phyloP scores from a whole-genome alignment of 208 protist genomes.

The Leishmania aethiopica region DNA sequence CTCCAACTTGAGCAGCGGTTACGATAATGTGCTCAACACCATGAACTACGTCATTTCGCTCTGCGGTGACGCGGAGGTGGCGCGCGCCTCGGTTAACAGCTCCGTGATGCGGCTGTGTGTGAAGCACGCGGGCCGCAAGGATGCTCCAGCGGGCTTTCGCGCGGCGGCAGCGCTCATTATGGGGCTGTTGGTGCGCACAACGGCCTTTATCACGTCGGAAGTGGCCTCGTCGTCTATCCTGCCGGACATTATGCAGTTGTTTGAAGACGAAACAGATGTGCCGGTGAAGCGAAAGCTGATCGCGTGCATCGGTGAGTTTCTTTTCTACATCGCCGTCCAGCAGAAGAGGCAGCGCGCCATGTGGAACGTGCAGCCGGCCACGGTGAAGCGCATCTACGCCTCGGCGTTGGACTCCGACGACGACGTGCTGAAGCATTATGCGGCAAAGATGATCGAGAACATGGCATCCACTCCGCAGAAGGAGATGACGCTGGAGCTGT shows the following conservation, averaged over 20 bases:
- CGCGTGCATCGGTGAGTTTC: slow-evolving; percentile 86
- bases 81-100: slow-evolving; percentile 91
- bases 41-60: slow-evolving; percentile 89
- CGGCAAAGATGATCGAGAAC: slow-evolving; percentile 91
- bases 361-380: slow-evolving; percentile 57
- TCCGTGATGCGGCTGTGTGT: slow-evolving; percentile 90
- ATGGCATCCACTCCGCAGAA: slow-evolving; percentile 69
- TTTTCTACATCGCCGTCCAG: slow-evolving; percentile 91
- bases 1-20: slow-evolving; percentile 23
- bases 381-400: slow-evolving; percentile 52
- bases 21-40: slow-evolving; percentile 59
- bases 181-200: slow-evolving; percentile 86
- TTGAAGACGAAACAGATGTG: slow-evolving; percentile 54
- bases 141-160: slow-evolving; percentile 54
- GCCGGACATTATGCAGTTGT: slow-evolving; percentile 55
- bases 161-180: slow-evolving; percentile 78
- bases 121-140: slow-evolving; percentile 57
- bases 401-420: slow-evolving; percentile 64
- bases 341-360: slow-evolving; percentile 51
- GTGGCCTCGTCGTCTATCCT: slow-evolving; percentile 72
- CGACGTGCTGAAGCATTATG: slow-evolving; percentile 89
- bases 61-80: slow-evolving; percentile 64
- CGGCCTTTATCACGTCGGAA: slow-evolving; percentile 71
- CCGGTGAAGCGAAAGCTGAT: slow-evolving; percentile 76
- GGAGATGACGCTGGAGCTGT: slow-evolving; percentile 48